Conservation (phyloP, 73 alveolate species). For the Urostyla sp. region DNA sequence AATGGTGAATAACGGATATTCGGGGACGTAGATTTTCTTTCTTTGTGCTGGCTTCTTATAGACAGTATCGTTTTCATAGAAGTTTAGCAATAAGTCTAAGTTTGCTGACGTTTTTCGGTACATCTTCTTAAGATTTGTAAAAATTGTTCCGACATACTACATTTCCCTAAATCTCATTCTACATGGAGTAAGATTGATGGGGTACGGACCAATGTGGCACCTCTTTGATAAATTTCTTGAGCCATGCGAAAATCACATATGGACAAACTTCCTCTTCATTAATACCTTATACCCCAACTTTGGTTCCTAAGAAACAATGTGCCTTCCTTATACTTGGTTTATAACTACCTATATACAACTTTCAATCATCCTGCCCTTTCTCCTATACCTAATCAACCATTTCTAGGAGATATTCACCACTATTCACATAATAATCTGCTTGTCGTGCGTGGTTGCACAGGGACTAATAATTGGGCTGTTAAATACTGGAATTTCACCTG, state of each 20-base stretch:
- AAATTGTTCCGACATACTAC: background rate
- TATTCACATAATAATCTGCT: conserved; percentile 4
- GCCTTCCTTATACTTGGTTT: conserved; percentile 56
- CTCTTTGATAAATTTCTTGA: background rate
- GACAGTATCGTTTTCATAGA: conserved; percentile 13
- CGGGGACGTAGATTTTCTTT: conserved; percentile 8
- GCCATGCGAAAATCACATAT: background rate
- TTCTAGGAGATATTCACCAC: background rate
- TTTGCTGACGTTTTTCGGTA: background rate
- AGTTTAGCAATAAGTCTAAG: background rate
- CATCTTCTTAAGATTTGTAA: background rate
- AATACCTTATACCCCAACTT: conserved; percentile 11
- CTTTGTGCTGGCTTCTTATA: conserved; percentile 13
- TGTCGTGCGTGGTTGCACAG: conserved; percentile 15
- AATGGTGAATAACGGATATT: background rate
- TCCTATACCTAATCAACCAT: conserved; percentile 6
- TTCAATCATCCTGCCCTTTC: conserved; percentile 6
- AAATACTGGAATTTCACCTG: conserved; percentile 18
- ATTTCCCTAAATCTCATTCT: background rate
- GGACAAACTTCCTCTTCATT: conserved; percentile 1
- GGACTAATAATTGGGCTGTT: background rate
- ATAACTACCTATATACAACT: conserved; percentile 1
- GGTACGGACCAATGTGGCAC: background rate
- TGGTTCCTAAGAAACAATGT: background rate
- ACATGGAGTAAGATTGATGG: background rate